Percentiles rank a stretch among this genome's conserved stretches.
Evolutionary conservation across 352 stramenopile species (phyloP).

Genomic region (Globisporangium barbulae): DNA sequence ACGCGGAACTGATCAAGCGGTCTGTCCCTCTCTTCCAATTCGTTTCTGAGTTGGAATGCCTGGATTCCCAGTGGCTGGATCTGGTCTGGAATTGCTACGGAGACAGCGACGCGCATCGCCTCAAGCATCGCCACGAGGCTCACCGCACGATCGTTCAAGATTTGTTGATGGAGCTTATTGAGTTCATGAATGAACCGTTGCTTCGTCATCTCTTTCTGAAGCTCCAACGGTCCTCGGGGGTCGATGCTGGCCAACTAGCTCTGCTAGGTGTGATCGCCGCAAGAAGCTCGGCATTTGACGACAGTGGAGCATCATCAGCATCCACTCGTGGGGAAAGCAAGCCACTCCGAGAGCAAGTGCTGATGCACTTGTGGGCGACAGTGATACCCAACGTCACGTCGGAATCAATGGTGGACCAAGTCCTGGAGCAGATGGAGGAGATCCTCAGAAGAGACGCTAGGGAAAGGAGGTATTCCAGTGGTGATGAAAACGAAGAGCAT

Average conservation of each 20-base stretch:
- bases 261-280: constrained; percentile 33
- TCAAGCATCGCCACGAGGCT: constrained; percentile 44
- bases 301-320: neutral
- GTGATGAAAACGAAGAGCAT: neutral
- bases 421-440: constrained; percentile 35
- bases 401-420: constrained; percentile 27
- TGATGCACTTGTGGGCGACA: constrained; percentile 42
- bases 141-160: constrained; percentile 37
- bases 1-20: constrained; percentile 68
- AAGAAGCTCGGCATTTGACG: constrained; percentile 8
- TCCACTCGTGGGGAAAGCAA: neutral
- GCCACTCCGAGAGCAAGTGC: constrained; percentile 26
- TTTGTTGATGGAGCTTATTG: constrained; percentile 53
- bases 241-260: constrained; percentile 32
- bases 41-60: constrained; percentile 28
- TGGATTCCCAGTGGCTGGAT: constrained; percentile 41
- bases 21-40: constrained; percentile 62
- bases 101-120: constrained; percentile 12
- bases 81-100: constrained; percentile 55
- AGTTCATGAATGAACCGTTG: constrained; percentile 39
- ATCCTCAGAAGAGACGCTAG: constrained; percentile 19
- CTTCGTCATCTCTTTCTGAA: constrained; percentile 30
- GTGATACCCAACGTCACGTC: constrained; percentile 19
- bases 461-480: constrained; percentile 9
- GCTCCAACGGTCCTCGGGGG: constrained; percentile 18